Evolutionary conservation across 352 stramenopile genomes (phyloP), one percentile per base, ranked within the genome.

Genomic region (Globisporangium canariense): DNA sequence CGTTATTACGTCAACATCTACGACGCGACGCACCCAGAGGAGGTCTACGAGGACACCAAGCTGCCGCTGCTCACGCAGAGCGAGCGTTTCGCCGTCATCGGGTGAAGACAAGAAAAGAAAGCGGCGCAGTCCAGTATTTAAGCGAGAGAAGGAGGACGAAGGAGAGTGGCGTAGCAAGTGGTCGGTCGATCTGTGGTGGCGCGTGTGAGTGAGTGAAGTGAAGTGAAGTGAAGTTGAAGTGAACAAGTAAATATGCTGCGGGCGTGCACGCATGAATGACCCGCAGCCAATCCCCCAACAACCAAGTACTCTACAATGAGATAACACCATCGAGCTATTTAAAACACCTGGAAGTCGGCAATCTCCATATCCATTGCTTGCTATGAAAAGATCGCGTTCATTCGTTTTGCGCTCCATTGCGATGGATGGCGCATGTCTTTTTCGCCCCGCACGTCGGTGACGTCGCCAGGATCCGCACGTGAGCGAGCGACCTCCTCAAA

Each of bases 1-100:
- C 83, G 81, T 63, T 95, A 95, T 75, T 95, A 90, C 75, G 76
- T 95, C 59, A 93, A 93, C 73, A 89, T 93, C 71, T 95, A 93
- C 75, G 85, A 90, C 70, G 81, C 84, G 53, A 88, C 81, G 47
- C 50, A 59, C 16, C 60, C 60, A 2, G 58, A 63, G 58, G 76
- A 86, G 59, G 69, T 85, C 64, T 70, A 73, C 56, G 20, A 30
- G 6, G 72, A 78, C 51, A 50, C 50, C 58, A 73, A 72, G 45
- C 62, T 84, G 49, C 61, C 78, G 65, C 64, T 92, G 64, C 71
- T 92, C 41, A 81, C 80, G 11, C 72, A 78, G 66, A 92, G 83
- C 58, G 83, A 92, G 68, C 78, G 74, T 58, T 92, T 92, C 62
- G 79, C 80, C 20, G 81, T 92, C 45, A 80, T 88, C 52, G 68